Percentiles rank a stretch among this genome's conserved stretches.
phyloP scores from a whole-genome alignment of 2,329 filamentous ascomycete genomes.

The Alternaria conjuncta region DNA sequence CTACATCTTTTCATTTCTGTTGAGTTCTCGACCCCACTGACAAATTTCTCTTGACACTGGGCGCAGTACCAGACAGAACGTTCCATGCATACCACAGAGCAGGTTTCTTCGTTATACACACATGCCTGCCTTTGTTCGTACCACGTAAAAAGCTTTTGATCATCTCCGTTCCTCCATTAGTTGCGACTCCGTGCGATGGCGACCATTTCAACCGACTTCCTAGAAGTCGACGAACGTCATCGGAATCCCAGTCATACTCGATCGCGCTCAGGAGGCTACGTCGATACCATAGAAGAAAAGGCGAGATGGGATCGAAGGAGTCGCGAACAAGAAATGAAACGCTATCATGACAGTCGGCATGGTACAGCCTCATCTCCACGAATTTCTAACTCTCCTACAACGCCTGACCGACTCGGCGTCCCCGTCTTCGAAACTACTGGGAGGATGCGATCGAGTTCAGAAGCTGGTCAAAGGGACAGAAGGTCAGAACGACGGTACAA shows the following conservation, averaged over 20 bases:
- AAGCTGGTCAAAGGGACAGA: slow-evolving; percentile 6
- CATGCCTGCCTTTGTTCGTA: neutral
- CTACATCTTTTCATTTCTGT: slow-evolving; percentile 3
- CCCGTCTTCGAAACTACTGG: slow-evolving; percentile 23
- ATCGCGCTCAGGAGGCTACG: slow-evolving; percentile 32
- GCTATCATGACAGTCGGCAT: slow-evolving; percentile 22
- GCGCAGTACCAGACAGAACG: neutral
- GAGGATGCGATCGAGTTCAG: slow-evolving; percentile 17
- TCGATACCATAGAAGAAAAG: slow-evolving; percentile 31
- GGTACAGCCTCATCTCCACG: neutral
- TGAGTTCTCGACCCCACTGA: slow-evolving; percentile 4
- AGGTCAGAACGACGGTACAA: slow-evolving; percentile 13
- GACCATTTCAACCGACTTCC: slow-evolving; percentile 16
- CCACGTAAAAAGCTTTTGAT: neutral
- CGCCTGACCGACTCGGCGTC: slow-evolving; percentile 28
- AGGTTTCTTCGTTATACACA: neutral
- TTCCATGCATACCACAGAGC: neutral
- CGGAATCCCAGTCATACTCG: slow-evolving; percentile 17
- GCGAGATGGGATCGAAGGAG: slow-evolving; percentile 22
- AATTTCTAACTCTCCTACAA: slow-evolving; percentile 5
- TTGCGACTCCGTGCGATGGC: slow-evolving; percentile 7
- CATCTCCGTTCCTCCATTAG: neutral
- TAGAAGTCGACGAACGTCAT: slow-evolving; percentile 14
- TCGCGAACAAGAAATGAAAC: slow-evolving; percentile 30
- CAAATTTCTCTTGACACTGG: slow-evolving; percentile 1